These are phyloP conservation scores for Rhizophagus clarus DNA, from an alignment of 192 early-diverging fungal genomes.

Conservation along the genomic window DNA sequence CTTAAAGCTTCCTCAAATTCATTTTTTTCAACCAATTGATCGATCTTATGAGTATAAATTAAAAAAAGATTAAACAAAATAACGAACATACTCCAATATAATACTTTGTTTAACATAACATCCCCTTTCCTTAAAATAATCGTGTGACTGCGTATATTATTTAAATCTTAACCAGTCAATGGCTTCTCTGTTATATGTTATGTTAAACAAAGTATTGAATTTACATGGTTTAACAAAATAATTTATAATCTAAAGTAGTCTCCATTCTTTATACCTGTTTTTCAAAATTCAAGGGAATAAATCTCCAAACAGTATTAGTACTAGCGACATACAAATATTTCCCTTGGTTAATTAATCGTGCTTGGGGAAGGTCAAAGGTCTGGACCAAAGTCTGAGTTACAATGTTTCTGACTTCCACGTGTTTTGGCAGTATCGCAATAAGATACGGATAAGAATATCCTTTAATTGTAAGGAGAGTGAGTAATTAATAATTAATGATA, in stretches of 20 bases:
- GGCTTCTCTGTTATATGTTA: too few relatives aligned
- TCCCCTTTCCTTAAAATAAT: too few relatives aligned
- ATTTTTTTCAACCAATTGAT: constrained; percentile 67
- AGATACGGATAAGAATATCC: constrained; percentile 73
- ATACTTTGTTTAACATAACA: too few relatives aligned
- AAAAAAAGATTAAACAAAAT: not conserved
- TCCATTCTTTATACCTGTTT: constrained; percentile 43
- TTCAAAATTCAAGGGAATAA: constrained; percentile 62
- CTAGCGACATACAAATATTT: constrained; percentile 76
- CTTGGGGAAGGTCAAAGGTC: constrained; percentile 67
- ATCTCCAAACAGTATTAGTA: constrained; percentile 68
- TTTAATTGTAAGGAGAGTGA: constrained; percentile 28
- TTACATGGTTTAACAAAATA: too few relatives aligned
- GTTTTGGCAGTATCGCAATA: constrained; percentile 63
- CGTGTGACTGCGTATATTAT: too few relatives aligned
- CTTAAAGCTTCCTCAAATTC: constrained; percentile 78
- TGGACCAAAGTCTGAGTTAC: constrained; percentile 84
- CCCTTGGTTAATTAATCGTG: constrained; percentile 67
- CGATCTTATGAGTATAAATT: constrained; percentile 59
- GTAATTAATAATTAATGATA: not conserved
- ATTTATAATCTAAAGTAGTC: not conserved
- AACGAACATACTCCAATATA: too few relatives aligned
- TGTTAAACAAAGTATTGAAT: too few relatives aligned
- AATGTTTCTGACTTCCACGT: constrained; percentile 87
- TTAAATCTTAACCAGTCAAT: too few relatives aligned